phyloP scores from a whole-genome alignment of 2,329 filamentous ascomycete species.

The Arthrobotrys entomopaga region DNA sequence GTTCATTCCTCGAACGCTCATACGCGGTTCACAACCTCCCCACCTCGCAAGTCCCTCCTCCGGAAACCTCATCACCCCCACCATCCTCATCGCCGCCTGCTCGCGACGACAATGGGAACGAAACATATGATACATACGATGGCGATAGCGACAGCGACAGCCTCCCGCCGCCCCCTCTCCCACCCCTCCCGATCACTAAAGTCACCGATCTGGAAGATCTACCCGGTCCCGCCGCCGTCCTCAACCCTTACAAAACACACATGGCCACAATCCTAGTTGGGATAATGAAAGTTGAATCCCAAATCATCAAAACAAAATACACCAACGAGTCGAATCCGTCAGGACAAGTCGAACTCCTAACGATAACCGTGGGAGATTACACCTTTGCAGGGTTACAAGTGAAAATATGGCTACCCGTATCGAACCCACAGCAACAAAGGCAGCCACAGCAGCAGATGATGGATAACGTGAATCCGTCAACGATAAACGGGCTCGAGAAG shows the following conservation, averaged over 20 bases:
- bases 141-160: conserved; percentile 5
- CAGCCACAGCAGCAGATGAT: background rate
- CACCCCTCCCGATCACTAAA: conserved; percentile 21
- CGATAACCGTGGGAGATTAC: conserved; percentile 32
- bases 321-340: conserved; percentile 33
- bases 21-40: conserved; percentile 39
- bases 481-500: conserved; percentile 13
- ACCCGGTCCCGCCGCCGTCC: conserved; percentile 5
- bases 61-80: conserved; percentile 1
- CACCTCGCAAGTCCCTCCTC: conserved; percentile 18
- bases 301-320: conserved; percentile 39
- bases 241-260: conserved; percentile 32
- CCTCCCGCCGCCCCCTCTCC: conserved; percentile 10
- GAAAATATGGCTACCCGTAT: conserved; percentile 34
- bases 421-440: too few species aligned
- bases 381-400: conserved; percentile 24
- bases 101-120: conserved; percentile 1
- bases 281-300: conserved; percentile 34
- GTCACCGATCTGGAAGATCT: conserved; percentile 35
- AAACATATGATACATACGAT: conserved; percentile 17
- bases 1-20: conserved; percentile 23
- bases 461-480: conserved; percentile 4
- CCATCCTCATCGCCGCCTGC: background rate
- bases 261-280: conserved; percentile 19
- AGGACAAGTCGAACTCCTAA: conserved; percentile 20